Conservation (phyloP, 1,284 basidiomycete species). For the Mycosarcoma mackinlayi region DNA sequence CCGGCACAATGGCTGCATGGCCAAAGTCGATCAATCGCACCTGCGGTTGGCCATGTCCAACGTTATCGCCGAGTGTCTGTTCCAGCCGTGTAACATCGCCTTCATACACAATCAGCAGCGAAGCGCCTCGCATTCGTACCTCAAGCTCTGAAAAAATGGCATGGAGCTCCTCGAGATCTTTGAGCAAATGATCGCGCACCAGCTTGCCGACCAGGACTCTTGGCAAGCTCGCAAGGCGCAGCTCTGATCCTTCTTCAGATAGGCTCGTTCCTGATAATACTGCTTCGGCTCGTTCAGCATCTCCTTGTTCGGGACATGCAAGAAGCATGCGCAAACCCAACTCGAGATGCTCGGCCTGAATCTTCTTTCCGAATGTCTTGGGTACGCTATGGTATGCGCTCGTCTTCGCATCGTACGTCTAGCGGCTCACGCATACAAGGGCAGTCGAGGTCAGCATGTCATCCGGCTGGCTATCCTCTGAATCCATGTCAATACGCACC, state of each 20-base stretch:
- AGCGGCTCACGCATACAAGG: not conserved
- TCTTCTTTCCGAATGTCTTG: constrained; percentile 83
- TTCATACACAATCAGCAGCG: constrained; percentile 86
- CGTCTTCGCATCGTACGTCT: constrained; percentile 69
- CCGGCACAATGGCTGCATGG: constrained; percentile 79
- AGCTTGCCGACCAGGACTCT: constrained; percentile 65
- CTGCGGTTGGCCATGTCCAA: constrained; percentile 4
- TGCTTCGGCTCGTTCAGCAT: constrained; percentile 28
- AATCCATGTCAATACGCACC: constrained; percentile 71
- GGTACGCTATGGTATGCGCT: constrained; percentile 73
- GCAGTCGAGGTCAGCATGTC: not conserved
- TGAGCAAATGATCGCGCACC: constrained; percentile 68
- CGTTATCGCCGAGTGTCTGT: constrained; percentile 19
- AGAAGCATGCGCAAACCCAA: constrained; percentile 83
- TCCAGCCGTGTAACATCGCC: constrained; percentile 73
- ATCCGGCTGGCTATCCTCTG: too few relatives aligned
- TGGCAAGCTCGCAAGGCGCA: constrained; percentile 62
- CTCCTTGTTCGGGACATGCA: constrained; percentile 70
- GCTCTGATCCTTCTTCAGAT: not conserved
- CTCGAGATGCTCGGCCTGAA: constrained; percentile 76
- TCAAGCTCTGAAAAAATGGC: constrained; percentile 74
- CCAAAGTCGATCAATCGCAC: constrained; percentile 93
- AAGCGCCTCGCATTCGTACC: constrained; percentile 83
- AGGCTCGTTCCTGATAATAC: constrained; percentile 19
- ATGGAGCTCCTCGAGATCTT: constrained; percentile 72